Conservation (phyloP, 75 land plant genomes). For the Picea sitchensis region DNA sequence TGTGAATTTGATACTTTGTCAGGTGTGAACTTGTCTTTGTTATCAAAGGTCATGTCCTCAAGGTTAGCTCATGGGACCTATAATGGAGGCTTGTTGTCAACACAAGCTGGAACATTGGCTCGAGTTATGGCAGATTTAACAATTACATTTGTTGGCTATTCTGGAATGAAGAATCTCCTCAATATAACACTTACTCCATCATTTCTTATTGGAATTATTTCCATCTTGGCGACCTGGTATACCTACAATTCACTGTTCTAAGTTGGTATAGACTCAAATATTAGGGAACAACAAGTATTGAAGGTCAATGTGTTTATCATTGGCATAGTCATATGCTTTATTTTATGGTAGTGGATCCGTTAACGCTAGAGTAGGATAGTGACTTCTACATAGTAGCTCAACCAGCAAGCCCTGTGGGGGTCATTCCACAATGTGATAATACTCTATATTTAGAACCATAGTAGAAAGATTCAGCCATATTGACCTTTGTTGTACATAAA, state of each 20-base stretch:
- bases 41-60: constrained; percentile 89
- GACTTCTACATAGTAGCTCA: neutral
- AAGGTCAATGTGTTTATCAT: neutral
- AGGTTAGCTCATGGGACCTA: constrained; percentile 80
- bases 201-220: constrained; percentile 46
- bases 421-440: neutral
- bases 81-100: constrained; percentile 83
- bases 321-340: neutral
- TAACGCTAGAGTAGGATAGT: neutral
- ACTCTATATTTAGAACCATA: neutral
- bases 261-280: neutral
- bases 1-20: constrained; percentile 8
- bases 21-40: constrained; percentile 82
- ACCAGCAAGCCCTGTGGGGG: neutral
- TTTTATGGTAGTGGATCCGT: neutral
- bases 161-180: constrained; percentile 51
- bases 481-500: neutral
- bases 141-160: constrained; percentile 73
- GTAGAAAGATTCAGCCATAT: neutral
- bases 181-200: constrained; percentile 71
- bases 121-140: constrained; percentile 76
- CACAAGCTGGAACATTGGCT: constrained; percentile 86
- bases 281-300: neutral
- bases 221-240: constrained; percentile 47
- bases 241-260: constrained; percentile 70